Conservation (phyloP, 176 grass and related monocot genomes). For the Phoenix dactylifera region DNA sequence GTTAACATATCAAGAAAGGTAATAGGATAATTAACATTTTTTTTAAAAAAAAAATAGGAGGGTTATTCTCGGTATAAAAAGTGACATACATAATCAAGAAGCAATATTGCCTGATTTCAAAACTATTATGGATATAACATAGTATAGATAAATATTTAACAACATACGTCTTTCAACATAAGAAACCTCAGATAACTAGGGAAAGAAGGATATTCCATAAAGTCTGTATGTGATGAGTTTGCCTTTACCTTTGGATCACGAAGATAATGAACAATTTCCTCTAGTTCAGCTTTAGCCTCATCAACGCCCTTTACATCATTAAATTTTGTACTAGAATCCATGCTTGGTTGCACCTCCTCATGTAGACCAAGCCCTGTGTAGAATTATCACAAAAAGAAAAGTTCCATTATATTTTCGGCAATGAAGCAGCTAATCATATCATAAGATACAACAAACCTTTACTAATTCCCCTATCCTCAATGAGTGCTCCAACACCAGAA, state of each 20-base stretch:
- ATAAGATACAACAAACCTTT: slow-evolving; percentile 51
- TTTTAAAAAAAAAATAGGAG: too few relatives aligned
- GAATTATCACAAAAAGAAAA: slow-evolving; percentile 13
- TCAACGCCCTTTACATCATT: slow-evolving; percentile 96
- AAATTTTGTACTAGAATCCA: slow-evolving; percentile 81
- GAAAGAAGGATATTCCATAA: background rate
- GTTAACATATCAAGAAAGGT: too few relatives aligned
- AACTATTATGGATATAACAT: too few relatives aligned
- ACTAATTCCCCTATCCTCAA: slow-evolving; percentile 89
- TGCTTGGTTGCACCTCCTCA: slow-evolving; percentile 86
- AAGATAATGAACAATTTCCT: slow-evolving; percentile 98
- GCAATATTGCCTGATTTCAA: too few relatives aligned
- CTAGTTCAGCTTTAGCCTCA: slow-evolving; percentile 93
- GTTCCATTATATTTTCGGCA: background rate
- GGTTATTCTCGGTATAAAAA: too few relatives aligned
- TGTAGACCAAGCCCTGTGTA: slow-evolving; percentile 68
- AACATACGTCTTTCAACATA: too few relatives aligned
- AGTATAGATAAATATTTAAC: too few relatives aligned
- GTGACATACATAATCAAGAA: too few relatives aligned
- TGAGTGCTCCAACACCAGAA: slow-evolving; percentile 81
- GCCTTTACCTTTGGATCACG: slow-evolving; percentile 85
- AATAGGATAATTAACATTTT: too few relatives aligned
- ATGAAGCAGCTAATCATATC: background rate
- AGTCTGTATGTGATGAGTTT: background rate
- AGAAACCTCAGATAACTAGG: too few relatives aligned